Base-by-base conservation (phyloP, 2,329 filamentous ascomycete genomes). In the Arthrobotrys iridis region DNA sequence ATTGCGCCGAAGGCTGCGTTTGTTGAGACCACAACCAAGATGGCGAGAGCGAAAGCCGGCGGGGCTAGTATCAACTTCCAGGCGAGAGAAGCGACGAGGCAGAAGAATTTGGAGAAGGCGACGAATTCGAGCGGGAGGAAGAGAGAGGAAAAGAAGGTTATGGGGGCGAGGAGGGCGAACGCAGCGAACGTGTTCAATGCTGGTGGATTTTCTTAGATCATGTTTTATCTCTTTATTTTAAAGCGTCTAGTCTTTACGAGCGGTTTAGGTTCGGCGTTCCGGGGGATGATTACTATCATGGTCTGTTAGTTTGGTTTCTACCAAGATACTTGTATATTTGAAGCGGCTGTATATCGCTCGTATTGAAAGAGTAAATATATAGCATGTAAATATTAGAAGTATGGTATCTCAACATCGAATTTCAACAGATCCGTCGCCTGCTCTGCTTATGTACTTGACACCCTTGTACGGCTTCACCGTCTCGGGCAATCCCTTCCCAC, bases 401-500 rank as follows among this genome's bases (percentile, higher is more conserved):
- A 57, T 55, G 24, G 37, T 57, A 60, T 70, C 45, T 77, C 79
- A 84, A 78, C 84, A 85, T 70, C 84, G 80, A 57, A 83, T 79
- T 77, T 87, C 85, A 3, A 87, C 41, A n/a, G 72, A 76, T 28
- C 72, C 82, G 7, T 78, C 78, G n/a, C 71, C 78, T 18, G 78
- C 77, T 66, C 78, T 78, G 13, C 93, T 97, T 79, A 99, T 82
- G 82, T 99, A 99, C 83, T 99, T 99, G 78, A 99, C 95, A 0
- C 95, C 95, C 83, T 98, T 99, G 83, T 97, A 98, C 22, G 95
- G 95, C 83, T 93, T 96, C 40, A 98, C 89, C 1, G 91, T 89
- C 78, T 96, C 93, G 0, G 93, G 93, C 48, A 99, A 80, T 0
- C 95, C 95, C 83, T 90, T 93, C 81, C 91, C 90, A n/a, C 88